Conservation (phyloP, 140 eudicot species). For the Erigeron philadelphicus region DNA sequence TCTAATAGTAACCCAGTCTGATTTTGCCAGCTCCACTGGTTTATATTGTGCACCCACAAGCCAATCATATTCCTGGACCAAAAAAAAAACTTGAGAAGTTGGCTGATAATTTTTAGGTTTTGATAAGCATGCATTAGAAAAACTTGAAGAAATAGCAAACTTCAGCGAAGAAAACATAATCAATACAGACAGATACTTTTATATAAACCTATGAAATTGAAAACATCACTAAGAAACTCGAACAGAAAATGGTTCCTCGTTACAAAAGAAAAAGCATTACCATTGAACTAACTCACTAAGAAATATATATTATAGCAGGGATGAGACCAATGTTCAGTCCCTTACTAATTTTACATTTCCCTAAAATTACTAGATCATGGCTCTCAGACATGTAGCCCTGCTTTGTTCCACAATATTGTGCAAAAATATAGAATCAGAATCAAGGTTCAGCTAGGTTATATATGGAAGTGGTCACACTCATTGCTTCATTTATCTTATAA, state of each 20-base stretch:
- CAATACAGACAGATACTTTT: conserved; percentile 12
- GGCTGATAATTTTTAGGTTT: neutral
- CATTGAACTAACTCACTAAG: too few relatives aligned
- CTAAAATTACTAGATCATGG: neutral
- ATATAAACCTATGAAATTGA: neutral
- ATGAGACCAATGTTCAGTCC: neutral
- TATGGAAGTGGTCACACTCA: neutral
- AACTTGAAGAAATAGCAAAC: neutral
- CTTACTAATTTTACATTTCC: neutral
- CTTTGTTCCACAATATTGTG: too few relatives aligned
- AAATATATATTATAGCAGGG: neutral
- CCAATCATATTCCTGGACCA: conserved; percentile 89
- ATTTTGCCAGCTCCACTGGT: conserved; percentile 81
- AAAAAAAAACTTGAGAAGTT: conserved; percentile 1
- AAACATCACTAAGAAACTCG: neutral
- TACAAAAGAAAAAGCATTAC: neutral
- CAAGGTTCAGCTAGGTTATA: neutral
- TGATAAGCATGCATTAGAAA: conserved; percentile 6
- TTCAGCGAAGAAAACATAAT: conserved; percentile 1
- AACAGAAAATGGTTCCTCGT: neutral
- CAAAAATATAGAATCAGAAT: too few relatives aligned
- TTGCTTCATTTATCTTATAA: neutral
- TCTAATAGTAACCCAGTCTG: conserved; percentile 86
- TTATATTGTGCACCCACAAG: conserved; percentile 96
- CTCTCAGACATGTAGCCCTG: too few relatives aligned